Evolutionary conservation across 2,329 filamentous ascomycete genomes (phyloP).

Genomic region (Colletotrichum liriopes): DNA sequence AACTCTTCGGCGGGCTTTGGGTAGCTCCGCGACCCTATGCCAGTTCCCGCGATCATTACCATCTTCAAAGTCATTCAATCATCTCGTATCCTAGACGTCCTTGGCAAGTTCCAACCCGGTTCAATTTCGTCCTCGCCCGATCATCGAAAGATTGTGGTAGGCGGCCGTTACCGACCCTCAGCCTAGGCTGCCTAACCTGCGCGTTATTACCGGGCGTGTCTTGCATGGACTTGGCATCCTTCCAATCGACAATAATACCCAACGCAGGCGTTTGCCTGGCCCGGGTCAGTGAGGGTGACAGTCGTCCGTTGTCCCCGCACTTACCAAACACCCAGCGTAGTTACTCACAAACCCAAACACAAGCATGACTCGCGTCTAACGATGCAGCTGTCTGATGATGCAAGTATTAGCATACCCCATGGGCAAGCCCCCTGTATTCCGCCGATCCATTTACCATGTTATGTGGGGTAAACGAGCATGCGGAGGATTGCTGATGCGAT

Average conservation of each 20-base stretch:
- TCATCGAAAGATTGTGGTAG: constrained; percentile 31
- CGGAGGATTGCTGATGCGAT: constrained; percentile 16
- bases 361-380: constrained; percentile 26
- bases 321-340: constrained; percentile 1
- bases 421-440: constrained; percentile 19
- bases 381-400: constrained; percentile 28
- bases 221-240: constrained; percentile 9
- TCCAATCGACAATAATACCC: constrained; percentile 6
- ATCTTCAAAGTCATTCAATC: not conserved
- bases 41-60: no score
- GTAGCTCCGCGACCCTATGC: not conserved
- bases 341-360: not conserved
- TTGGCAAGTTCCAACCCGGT: constrained; percentile 7
- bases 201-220: constrained; percentile 26
- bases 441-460: constrained; percentile 31
- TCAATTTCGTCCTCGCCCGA: constrained; percentile 29
- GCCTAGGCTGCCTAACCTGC: not conserved
- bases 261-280: not conserved
- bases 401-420: constrained; percentile 35
- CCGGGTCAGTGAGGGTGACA: constrained; percentile 33
- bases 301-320: constrained; percentile 36
- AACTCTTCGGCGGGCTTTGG: not conserved
- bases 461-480: constrained; percentile 31
- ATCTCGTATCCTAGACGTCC: not conserved
- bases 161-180: constrained; percentile 8